Evolutionary conservation across 805 yeast genomes (phyloP).

Genomic region (Blastobotrys chiropterorum): DNA sequence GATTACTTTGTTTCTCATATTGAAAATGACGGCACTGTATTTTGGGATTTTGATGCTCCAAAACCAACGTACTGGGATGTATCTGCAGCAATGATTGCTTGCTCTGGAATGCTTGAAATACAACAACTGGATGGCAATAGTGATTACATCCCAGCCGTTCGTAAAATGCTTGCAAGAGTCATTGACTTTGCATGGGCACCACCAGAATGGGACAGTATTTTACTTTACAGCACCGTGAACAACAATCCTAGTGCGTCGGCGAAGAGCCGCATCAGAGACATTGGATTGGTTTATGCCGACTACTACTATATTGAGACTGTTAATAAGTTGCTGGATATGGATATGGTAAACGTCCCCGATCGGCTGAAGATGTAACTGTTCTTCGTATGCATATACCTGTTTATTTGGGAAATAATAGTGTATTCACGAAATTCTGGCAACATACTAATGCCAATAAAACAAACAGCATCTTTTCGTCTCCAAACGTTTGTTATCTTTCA

Average conservation of each 20-base stretch:
- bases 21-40: constrained; percentile 26
- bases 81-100: constrained; percentile 28
- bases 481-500: no score
- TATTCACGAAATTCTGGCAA: no score
- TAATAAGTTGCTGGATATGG: constrained; percentile 25
- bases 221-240: constrained; percentile 24
- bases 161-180: constrained; percentile 18
- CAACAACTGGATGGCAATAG: constrained; percentile 16
- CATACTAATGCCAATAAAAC: no score
- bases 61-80: constrained; percentile 20
- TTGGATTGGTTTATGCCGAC: constrained; percentile 29
- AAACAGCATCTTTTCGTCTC: no score
- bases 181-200: constrained; percentile 16
- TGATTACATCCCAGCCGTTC: constrained; percentile 15
- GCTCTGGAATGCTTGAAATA: constrained; percentile 25
- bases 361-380: no score
- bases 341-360: no score
- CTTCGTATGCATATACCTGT: no score
- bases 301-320: constrained; percentile 27
- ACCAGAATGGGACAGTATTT: constrained; percentile 23
- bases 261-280: constrained; percentile 18
- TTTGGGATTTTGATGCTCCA: constrained; percentile 31
- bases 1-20: constrained; percentile 22
- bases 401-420: no score
- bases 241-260: constrained; percentile 22